Evolutionary conservation across 2,329 filamentous ascomycete species (phyloP), one percentile per base, ranked within the genome.

Genomic region (Piedraia hortae): DNA sequence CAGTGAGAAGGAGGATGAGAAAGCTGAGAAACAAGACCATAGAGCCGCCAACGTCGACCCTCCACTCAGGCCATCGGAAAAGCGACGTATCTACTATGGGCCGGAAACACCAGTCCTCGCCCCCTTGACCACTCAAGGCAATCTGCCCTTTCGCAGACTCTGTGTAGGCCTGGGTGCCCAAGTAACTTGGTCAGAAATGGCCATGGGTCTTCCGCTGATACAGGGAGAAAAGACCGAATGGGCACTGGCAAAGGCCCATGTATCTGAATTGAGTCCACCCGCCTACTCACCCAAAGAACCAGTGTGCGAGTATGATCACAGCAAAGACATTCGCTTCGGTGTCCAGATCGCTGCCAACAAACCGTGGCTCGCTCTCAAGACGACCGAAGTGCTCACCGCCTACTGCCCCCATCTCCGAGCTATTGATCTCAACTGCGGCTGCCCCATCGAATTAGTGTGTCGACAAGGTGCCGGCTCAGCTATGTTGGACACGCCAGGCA

Each of bases 141-240:
- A 97, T 37, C 56, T 93, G 21, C 85, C 85, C 1, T 97, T 90
- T 52, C 69, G 85, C 25, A 64, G 85, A 21, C 61, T 97, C 14
- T 91, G 80, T 38, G 68, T 77, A 7, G 71, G 80, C 24, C 59
- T 93, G 12, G 85, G 85, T 16, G 80, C 78, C 13, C 72, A 91
- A 40, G 56, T 89, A 21, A 97, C 85, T 0, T 97, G 90, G 52
- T 93, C 82, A 0, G 85, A 97, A 47, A 97, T 97, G 85, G 85
- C 82, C 3, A 73, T 97, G 60, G 68, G 75, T 13, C 52, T 89
- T 45, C 80, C 82, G 6, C 50, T 97, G 18, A 58, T 97, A 4
- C 78, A 91, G 44, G 85, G 85, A 16, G 63, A 72, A 31, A 88
- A 82, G 47, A 59, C 68, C 2, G 85, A 97, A 50, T 97, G 85